phyloP scores from a whole-genome alignment of 768 basidiomycete genomes.

The Collybiopsis confluens region DNA sequence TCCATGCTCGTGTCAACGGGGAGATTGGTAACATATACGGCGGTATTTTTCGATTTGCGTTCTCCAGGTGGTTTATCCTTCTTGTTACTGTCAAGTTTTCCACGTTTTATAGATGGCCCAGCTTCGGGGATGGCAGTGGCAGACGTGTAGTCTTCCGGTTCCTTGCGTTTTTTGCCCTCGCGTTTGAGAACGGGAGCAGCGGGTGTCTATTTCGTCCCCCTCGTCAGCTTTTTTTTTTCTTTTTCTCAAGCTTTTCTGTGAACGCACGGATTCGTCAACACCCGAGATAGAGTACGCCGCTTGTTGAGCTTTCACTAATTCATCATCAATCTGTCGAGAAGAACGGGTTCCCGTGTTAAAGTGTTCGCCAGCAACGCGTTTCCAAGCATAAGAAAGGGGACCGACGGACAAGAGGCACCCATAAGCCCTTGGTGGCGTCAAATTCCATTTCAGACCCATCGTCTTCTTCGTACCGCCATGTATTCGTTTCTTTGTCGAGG shows the following conservation, averaged over 20 bases:
- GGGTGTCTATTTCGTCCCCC: conserved; percentile 64
- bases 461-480: conserved; percentile 89
- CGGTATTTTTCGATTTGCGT: conserved; percentile 85
- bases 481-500: conserved; percentile 66
- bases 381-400: too few relatives aligned
- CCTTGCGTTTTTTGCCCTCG: conserved; percentile 76
- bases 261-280: conserved; percentile 87
- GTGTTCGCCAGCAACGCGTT: not conserved
- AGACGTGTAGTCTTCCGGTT: conserved; percentile 66
- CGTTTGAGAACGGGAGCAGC: conserved; percentile 83
- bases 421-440: conserved; percentile 66
- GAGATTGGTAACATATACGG: conserved; percentile 83
- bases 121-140: conserved; percentile 39
- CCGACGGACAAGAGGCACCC: conserved; percentile 78
- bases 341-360: conserved; percentile 1
- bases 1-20: conserved; percentile 71
- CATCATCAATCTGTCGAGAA: conserved; percentile 72
- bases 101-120: conserved; percentile 63
- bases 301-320: conserved; percentile 84
- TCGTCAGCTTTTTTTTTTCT: too few relatives aligned
- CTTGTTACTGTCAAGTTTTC: conserved; percentile 53
- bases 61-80: conserved; percentile 40
- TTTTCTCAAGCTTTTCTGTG: too few relatives aligned
- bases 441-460: conserved; percentile 92
- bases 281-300: conserved; percentile 91